Conservation (phyloP, 805 yeast genomes). For the Yarrowia deformans region DNA sequence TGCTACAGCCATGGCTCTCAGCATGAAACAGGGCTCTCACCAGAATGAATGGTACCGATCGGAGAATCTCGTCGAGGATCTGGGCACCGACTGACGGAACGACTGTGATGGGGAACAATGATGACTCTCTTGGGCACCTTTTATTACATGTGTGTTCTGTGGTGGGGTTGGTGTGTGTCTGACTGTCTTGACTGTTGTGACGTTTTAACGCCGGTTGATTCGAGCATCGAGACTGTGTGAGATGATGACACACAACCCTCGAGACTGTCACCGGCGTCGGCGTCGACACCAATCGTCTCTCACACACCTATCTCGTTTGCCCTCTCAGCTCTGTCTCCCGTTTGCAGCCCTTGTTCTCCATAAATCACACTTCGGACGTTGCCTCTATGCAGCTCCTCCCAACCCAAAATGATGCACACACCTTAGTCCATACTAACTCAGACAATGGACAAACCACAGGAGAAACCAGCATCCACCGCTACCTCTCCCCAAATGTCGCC, state of each 20-base stretch:
- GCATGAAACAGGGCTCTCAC: no score
- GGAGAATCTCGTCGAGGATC: no score
- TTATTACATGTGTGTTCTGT: background rate
- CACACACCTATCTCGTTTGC: background rate
- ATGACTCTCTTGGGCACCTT: background rate
- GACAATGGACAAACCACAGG: slow-evolving; percentile 38
- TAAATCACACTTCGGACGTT: slow-evolving; percentile 29
- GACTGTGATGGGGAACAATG: background rate
- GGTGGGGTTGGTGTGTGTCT: background rate
- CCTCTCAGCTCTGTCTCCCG: no score
- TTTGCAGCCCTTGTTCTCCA: background rate
- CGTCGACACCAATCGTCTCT: background rate
- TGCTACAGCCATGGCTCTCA: background rate
- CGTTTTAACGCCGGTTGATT: background rate
- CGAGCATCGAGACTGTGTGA: no score
- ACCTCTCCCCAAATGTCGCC: slow-evolving; percentile 40
- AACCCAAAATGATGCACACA: slow-evolving; percentile 26
- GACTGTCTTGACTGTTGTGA: background rate
- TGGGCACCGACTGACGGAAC: no score
- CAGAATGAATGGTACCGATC: no score
- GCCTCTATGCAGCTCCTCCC: slow-evolving; percentile 29
- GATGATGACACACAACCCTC: no score
- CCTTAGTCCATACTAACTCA: slow-evolving; percentile 24
- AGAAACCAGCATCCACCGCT: slow-evolving; percentile 29
- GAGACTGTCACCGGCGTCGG: no score